Conservation (phyloP, 495 filamentous ascomycete genomes). For the Aspergillus panamensis region DNA sequence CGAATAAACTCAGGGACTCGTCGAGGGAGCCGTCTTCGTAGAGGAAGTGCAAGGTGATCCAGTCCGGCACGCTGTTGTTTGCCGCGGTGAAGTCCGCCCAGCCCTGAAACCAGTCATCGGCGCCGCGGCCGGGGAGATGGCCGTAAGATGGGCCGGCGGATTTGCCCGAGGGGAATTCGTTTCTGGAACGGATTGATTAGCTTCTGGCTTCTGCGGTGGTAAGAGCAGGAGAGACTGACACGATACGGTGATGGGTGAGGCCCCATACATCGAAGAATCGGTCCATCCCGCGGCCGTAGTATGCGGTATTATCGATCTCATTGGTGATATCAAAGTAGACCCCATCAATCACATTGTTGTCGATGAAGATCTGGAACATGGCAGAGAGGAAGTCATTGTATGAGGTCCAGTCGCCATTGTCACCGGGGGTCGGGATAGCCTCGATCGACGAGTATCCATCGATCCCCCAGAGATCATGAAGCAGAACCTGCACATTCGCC, state of each 20-base stretch:
- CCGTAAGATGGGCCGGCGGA: neutral
- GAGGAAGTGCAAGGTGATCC: neutral
- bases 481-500: neutral
- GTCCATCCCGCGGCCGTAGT: neutral
- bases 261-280: neutral
- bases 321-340: neutral
- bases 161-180: neutral
- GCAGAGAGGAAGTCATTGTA: neutral
- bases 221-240: neutral
- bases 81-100: neutral
- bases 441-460: neutral
- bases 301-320: neutral
- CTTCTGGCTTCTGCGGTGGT: too few relatives aligned
- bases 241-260: neutral
- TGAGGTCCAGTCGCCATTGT: neutral
- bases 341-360: neutral
- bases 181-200: neutral
- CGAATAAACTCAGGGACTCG: neutral
- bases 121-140: neutral
- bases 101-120: neutral
- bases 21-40: neutral
- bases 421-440: neutral
- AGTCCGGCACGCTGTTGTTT: neutral
- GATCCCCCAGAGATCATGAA: neutral
- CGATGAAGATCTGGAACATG: neutral